Evolutionary conservation across 257 asterid species (phyloP), one percentile per base, ranked within the genome.

Genomic region (Leonotis leonurus): DNA sequence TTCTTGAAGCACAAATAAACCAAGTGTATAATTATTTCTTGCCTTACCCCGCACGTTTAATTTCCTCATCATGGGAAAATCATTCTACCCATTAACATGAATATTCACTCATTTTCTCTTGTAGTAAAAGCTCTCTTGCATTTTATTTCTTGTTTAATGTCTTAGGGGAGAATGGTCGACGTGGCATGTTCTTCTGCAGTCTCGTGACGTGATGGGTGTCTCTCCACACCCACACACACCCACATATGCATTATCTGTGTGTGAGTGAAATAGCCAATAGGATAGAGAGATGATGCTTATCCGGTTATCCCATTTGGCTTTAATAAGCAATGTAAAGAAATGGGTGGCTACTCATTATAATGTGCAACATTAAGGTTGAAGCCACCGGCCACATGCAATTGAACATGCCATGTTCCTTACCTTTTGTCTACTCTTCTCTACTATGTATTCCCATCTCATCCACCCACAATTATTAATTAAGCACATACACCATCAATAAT

Each of bases 361-460:
- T 48, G 8, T 20, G 32, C 10, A 53, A 17, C 48, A 24, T 54
- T 54, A 63, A 21, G 48, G 61, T 43, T 57, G 10, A 51, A 62
- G 46, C 27, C 49, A 43, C 49, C 9, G 4, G 16, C 5, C 71
- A 73, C 75, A 57, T 69, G 53, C 37, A 52, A 56, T 70, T 46
- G 35, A 65, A 56, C 62, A 20, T 35, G 45, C 25, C 9, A 8
- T 1, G n/a, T 20, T 18, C 39, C 45, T 12, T 39, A 39, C 5
- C 58, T 32, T n/a, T 20, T 30, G 2, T 29, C 37, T 8, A 16
- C 5, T 35, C 4, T 21, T 56, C 10, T 8, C 8, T n/a, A n/a
- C n/a, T n/a, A n/a, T n/a, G n/a, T n/a, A n/a, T n/a, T n/a, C n/a
- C n/a, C n/a, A n/a, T n/a, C n/a, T n/a, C n/a, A n/a, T 16, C 8